These are phyloP conservation scores for Cystoderma amianthinum DNA, from an alignment of 768 basidiomycete genomes.

Conservation along the genomic window DNA sequence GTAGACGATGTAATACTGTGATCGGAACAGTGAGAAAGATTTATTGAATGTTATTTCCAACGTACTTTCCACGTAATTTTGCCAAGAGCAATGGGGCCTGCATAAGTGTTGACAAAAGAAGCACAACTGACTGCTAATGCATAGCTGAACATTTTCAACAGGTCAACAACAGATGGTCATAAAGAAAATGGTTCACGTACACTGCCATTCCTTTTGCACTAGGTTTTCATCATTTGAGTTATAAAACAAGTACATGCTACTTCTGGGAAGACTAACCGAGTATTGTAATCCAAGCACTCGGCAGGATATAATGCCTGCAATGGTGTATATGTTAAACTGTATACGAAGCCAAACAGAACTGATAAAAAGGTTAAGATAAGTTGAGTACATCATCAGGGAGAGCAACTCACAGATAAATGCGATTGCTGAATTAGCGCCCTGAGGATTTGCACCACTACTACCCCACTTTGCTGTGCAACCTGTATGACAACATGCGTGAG, in stretches of 20 bases:
- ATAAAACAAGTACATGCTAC: background rate
- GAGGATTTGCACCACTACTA: constrained; percentile 22
- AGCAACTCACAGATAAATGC: constrained; percentile 35
- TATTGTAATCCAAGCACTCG: constrained; percentile 48
- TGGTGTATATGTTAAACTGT: constrained; percentile 49
- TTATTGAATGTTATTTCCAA: background rate
- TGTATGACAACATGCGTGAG: constrained; percentile 6
- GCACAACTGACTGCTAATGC: constrained; percentile 35
- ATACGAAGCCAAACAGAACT: constrained; percentile 51
- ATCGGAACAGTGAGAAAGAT: background rate
- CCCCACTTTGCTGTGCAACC: constrained; percentile 36
- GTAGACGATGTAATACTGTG: constrained; percentile 30
- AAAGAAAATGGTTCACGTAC: too few relatives aligned
- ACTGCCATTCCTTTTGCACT: constrained; percentile 58
- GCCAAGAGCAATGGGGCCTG: constrained; percentile 29
- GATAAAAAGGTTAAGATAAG: background rate
- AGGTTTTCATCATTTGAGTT: background rate
- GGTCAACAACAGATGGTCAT: background rate
- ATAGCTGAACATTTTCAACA: constrained; percentile 17
- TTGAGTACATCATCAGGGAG: background rate
- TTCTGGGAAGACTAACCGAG: constrained; percentile 22
- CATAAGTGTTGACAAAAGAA: constrained; percentile 45
- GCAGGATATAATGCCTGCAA: constrained; percentile 52
- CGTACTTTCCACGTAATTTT: constrained; percentile 27
- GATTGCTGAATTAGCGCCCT: constrained; percentile 35